Evolutionary conservation across 192 early-diverging fungal species (phyloP).

Genomic region (Entomortierella lignicola): DNA sequence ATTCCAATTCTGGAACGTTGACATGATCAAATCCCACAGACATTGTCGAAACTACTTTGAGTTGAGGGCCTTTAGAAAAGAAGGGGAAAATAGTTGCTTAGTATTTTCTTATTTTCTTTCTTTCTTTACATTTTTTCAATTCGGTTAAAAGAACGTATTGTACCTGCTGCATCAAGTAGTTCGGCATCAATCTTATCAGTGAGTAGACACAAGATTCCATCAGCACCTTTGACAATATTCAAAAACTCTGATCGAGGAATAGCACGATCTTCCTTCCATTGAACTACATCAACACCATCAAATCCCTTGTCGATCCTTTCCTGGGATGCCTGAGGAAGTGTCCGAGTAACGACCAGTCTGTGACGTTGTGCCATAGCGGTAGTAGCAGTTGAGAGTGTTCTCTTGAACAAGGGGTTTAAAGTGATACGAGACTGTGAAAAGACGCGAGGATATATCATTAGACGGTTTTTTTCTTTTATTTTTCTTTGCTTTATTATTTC

Average conservation of each 20-base stretch:
- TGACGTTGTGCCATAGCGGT: slow-evolving; percentile 29
- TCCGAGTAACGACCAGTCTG: slow-evolving; percentile 60
- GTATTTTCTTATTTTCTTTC: too few relatives aligned
- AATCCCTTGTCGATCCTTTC: slow-evolving; percentile 57
- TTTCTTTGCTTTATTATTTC: neutral
- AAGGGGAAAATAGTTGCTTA: neutral
- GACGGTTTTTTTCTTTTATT: slow-evolving; percentile 14
- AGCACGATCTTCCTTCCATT: slow-evolving; percentile 62
- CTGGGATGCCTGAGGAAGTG: slow-evolving; percentile 62
- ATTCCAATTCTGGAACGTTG: slow-evolving; percentile 62
- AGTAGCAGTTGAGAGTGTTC: slow-evolving; percentile 27
- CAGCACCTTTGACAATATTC: slow-evolving; percentile 59
- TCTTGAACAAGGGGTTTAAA: slow-evolving; percentile 1
- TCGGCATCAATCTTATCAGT: slow-evolving; percentile 81
- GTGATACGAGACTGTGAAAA: slow-evolving; percentile 9
- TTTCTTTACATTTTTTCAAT: neutral
- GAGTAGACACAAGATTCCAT: slow-evolving; percentile 74
- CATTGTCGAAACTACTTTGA: slow-evolving; percentile 81
- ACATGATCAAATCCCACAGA: slow-evolving; percentile 90
- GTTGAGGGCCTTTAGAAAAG: slow-evolving; percentile 52
- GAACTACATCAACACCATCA: slow-evolving; percentile 60
- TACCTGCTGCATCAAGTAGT: slow-evolving; percentile 73
- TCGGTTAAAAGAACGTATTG: neutral
- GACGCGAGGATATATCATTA: slow-evolving; percentile 14
- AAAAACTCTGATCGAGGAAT: slow-evolving; percentile 67